A percentile compares a stretch with the other conserved stretches of the same genome.
These are phyloP conservation scores for Pleurotus cornucopiae DNA, from an alignment of 768 basidiomycete genomes.

Conservation along the genomic window DNA sequence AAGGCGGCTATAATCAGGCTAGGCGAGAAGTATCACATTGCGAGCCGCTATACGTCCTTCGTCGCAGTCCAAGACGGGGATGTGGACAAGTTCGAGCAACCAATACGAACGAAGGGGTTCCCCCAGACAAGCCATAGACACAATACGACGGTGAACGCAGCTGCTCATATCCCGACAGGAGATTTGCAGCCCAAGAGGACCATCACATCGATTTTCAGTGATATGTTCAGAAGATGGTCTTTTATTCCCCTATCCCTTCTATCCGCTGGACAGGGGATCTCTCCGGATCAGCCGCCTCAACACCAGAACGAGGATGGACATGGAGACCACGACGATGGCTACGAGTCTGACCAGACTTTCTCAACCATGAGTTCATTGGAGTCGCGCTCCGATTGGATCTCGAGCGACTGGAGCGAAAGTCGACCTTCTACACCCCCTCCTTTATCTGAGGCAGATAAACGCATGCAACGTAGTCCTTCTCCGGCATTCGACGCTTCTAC, in stretches of 20 bases:
- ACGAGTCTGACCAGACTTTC: slow-evolving; percentile 29
- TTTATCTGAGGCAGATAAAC: slow-evolving; percentile 20
- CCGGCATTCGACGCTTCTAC: slow-evolving; percentile 9
- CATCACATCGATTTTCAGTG: not conserved
- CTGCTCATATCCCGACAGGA: not conserved
- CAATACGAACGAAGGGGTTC: not conserved
- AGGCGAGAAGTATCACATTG: slow-evolving; percentile 48
- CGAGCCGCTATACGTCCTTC: slow-evolving; percentile 51
- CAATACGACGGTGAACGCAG: not conserved
- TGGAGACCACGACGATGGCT: slow-evolving; percentile 20
- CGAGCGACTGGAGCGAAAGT: slow-evolving; percentile 28
- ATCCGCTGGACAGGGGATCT: not conserved
- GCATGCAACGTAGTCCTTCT: slow-evolving; percentile 11
- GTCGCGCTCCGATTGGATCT: slow-evolving; percentile 25
- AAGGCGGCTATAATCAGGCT: slow-evolving; percentile 46
- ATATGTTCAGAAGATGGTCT: not conserved
- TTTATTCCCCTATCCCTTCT: not conserved
- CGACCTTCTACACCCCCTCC: slow-evolving; percentile 19
- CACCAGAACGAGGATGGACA: not conserved
- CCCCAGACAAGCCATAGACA: not conserved
- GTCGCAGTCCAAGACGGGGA: slow-evolving; percentile 41
- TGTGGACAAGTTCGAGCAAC: slow-evolving; percentile 13
- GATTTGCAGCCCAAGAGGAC: not conserved
- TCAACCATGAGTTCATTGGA: slow-evolving; percentile 49
- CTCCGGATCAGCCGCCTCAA: not conserved